Conservation (phyloP, 805 yeast genomes). For the Lipomyces sp. region DNA sequence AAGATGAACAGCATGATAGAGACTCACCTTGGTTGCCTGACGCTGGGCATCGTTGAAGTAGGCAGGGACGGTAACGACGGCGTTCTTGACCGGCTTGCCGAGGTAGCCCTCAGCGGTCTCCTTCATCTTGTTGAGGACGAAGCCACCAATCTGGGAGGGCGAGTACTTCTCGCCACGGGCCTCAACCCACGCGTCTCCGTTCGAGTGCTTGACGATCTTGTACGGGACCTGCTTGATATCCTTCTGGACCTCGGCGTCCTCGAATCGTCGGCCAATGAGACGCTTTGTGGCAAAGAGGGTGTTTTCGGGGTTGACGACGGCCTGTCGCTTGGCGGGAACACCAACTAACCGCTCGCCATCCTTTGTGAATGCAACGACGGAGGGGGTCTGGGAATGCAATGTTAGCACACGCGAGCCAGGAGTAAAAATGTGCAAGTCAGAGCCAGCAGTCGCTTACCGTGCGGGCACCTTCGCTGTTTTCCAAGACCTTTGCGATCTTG, state of each 20-base stretch:
- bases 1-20: background rate
- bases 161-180: constrained; percentile 85
- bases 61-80: constrained; percentile 89
- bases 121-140: constrained; percentile 92
- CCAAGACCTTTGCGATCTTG: constrained; percentile 69
- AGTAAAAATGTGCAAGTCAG: background rate
- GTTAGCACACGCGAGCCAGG: too few species aligned
- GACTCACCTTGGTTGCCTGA: constrained; percentile 72
- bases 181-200: constrained; percentile 96
- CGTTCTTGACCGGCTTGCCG: constrained; percentile 82
- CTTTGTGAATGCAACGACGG: constrained; percentile 90
- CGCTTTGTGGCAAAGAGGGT: constrained; percentile 94
- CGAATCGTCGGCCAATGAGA: constrained; percentile 88
- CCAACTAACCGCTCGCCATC: constrained; percentile 91
- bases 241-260: constrained; percentile 85
- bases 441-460: constrained; percentile 40
- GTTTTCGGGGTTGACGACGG: constrained; percentile 90
- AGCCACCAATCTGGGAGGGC: constrained; percentile 94
- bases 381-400: constrained; percentile 57
- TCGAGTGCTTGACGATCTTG: constrained; percentile 81
- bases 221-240: constrained; percentile 86
- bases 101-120: constrained; percentile 93
- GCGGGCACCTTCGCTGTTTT: constrained; percentile 72
- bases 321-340: constrained; percentile 93
- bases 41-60: constrained; percentile 89